Evolutionary conservation across 108 stramenopile genomes (phyloP), one percentile per base, ranked within the genome.

Genomic region (Licmophora abbreviata): DNA sequence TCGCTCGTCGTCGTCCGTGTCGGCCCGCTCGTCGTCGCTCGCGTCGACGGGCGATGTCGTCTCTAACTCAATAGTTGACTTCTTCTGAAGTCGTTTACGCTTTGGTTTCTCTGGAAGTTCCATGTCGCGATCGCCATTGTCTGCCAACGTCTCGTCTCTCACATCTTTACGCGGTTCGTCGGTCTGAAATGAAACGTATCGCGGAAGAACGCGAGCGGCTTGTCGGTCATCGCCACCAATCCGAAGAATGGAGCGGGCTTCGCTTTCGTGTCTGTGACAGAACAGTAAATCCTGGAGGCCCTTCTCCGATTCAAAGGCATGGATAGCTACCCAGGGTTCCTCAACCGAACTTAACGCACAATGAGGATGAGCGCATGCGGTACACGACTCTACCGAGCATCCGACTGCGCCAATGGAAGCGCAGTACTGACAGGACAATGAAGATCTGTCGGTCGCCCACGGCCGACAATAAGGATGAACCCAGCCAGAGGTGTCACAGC

Each of bases 391-490:
- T 29, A 50, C 15, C 10, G 29, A 29, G 8, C 48, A 50, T 3
- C 3, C 3, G 15, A 14, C 15, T n/a, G 48, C 48, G 15, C 48
- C 48, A 3, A 31, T 15, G 33, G 2, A 2, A 17, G 14, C 18
- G 21, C 48, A 50, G 21, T 20, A 50, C 27, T 50, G 31, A 32
- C 48, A 50, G 3, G 21, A 32, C 6, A 29, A 17, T 12, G 14
- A 10, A 8, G 26, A 6, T 18, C 8, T 32, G 33, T 27, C 32
- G 21, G n/a, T 25, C 11, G 48, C 15, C 48, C 48, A 50, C 15
- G 14, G 1, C 48, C 15, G 30, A 25, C 48, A 50, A 12, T 11
- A 29, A 20, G 29, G 48, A 31, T 50, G 48, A 32, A 50, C 48
- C 48, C 48, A 50, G 15, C 3, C 30, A 14, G 15, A 12, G 14